Conservation (phyloP, 2,329 filamentous ascomycete genomes). For the Aspergillus novoparasiticus region DNA sequence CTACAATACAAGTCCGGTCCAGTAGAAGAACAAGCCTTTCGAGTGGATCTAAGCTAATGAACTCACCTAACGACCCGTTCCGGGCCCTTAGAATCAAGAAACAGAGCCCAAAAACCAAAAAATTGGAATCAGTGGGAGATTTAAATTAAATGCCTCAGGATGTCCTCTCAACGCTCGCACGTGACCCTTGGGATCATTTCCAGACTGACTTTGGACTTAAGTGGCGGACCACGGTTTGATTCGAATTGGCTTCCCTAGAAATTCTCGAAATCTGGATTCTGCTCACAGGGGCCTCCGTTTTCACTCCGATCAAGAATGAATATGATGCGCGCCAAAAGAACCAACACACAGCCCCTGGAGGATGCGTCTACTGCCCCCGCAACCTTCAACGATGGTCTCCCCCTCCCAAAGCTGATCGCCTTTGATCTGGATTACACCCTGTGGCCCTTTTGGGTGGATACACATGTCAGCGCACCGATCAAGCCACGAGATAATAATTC, state of each 20-base stretch:
- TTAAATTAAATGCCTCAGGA: background rate
- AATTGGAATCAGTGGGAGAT: too few species aligned
- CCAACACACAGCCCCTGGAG: constrained; percentile 37
- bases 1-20: too few species aligned
- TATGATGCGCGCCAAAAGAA: constrained; percentile 40
- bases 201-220: too few species aligned
- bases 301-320: constrained; percentile 5
- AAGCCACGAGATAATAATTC: constrained; percentile 60
- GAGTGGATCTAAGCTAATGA: too few species aligned
- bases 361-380: constrained; percentile 47
- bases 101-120: too few species aligned
- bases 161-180: background rate
- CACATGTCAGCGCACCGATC: constrained; percentile 78
- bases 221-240: too few species aligned
- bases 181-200: background rate
- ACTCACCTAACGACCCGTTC: too few species aligned
- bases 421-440: constrained; percentile 98
- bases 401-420: constrained; percentile 79
- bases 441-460: constrained; percentile 99
- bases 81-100: too few species aligned
- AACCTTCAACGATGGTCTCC: constrained; percentile 66
- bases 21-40: too few species aligned
- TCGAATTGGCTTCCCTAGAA: background rate
- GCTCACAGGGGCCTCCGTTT: background rate
- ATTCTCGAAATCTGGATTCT: background rate